phyloP scores from a whole-genome alignment of 73 alveolate genomes.

The Breviolum minutum region DNA sequence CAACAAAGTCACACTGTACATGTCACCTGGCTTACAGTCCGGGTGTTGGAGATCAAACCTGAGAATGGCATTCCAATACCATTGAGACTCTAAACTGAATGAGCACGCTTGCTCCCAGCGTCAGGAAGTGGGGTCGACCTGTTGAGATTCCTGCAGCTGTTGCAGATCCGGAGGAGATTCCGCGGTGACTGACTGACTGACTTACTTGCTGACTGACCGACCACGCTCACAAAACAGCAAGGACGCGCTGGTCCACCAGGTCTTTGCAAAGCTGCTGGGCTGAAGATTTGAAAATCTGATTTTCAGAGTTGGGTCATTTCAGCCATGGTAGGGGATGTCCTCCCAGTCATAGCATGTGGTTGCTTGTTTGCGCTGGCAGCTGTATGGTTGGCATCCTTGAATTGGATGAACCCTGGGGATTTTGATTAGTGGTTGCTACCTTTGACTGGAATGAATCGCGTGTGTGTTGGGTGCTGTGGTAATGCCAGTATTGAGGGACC shows the following conservation, averaged over 20 bases:
- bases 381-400: too few species aligned
- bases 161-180: conserved; percentile 24
- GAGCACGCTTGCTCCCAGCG: not conserved
- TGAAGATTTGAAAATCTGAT: not conserved
- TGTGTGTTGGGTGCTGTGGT: too few species aligned
- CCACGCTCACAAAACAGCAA: too few species aligned
- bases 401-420: too few species aligned
- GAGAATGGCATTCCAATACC: not conserved
- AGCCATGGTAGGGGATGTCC: not conserved
- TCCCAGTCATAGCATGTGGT: too few species aligned
- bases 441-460: too few species aligned
- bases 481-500: too few species aligned
- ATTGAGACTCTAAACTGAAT: not conserved
- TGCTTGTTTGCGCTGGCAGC: too few species aligned
- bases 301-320: not conserved
- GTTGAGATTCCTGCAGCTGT: not conserved
- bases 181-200: not conserved
- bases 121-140: conserved; percentile 75
- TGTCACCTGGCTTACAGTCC: not conserved
- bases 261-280: conserved; percentile 31
- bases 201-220: too few species aligned
- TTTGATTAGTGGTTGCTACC: too few species aligned
- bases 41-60: not conserved
- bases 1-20: conserved; percentile 62
- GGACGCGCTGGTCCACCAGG: conserved; percentile 42